phyloP scores from a whole-genome alignment of 2,329 filamentous ascomycete genomes.

The Fusarium coffeatum region DNA sequence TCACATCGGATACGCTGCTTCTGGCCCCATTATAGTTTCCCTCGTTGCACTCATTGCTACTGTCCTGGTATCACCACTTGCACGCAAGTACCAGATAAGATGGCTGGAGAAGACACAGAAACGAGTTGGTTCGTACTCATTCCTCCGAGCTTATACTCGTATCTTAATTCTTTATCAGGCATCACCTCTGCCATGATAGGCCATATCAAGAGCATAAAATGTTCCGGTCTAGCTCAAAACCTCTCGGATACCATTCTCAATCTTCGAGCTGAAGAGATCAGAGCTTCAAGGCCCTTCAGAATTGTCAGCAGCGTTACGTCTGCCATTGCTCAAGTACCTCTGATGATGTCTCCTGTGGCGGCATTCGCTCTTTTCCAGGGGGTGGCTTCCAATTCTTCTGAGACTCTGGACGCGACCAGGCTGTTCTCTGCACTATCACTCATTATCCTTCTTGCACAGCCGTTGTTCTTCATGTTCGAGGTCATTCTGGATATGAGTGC shows the following conservation, averaged over 20 bases:
- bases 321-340: constrained; percentile 50
- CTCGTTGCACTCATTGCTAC: constrained; percentile 44
- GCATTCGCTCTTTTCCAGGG: constrained; percentile 55
- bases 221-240: constrained; percentile 53
- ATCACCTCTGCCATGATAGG: constrained; percentile 52
- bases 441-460: constrained; percentile 53
- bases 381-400: constrained; percentile 43
- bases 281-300: constrained; percentile 51
- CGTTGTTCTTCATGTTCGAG: constrained; percentile 55
- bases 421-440: constrained; percentile 59
- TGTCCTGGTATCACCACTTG: constrained; percentile 44
- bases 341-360: constrained; percentile 51
- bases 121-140: constrained; percentile 42
- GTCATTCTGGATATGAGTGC: constrained; percentile 53
- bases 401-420: constrained; percentile 48
- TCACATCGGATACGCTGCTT: constrained; percentile 51
- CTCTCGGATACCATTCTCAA: constrained; percentile 46
- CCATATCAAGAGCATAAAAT: constrained; percentile 57
- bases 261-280: constrained; percentile 53
- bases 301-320: constrained; percentile 51
- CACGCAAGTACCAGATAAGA: constrained; percentile 46
- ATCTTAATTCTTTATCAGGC: constrained; percentile 23
- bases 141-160: rapidly evolving
- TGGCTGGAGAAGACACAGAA: constrained; percentile 46
- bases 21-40: constrained; percentile 51